Conservation (phyloP, 1,139 yeast species). For the Schwanniomyces etchellsii region DNA sequence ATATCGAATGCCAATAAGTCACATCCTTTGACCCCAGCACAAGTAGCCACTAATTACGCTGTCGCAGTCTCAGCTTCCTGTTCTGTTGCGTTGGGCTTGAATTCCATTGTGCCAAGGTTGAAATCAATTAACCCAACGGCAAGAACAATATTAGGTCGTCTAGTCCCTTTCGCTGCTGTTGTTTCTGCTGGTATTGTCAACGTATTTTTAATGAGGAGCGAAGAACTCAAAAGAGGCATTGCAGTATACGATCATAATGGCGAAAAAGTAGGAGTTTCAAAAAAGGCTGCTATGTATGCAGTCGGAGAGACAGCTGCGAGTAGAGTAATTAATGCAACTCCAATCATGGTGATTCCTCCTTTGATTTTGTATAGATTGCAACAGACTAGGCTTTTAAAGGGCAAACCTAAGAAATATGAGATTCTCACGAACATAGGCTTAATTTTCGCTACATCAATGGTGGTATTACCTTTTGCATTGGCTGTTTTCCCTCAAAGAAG, state of each 20-base stretch:
- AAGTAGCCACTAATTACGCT: slow-evolving; percentile 70
- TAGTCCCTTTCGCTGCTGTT: slow-evolving; percentile 97
- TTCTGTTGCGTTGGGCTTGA: slow-evolving; percentile 89
- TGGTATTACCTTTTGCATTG: slow-evolving; percentile 88
- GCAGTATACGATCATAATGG: slow-evolving; percentile 67
- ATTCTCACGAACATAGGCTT: slow-evolving; percentile 74
- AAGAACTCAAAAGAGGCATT: slow-evolving; percentile 84
- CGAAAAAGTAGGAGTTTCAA: slow-evolving; percentile 68
- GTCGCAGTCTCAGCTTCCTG: slow-evolving; percentile 94
- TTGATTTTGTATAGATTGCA: slow-evolving; percentile 74
- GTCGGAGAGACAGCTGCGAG: slow-evolving; percentile 97
- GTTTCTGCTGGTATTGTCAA: slow-evolving; percentile 94
- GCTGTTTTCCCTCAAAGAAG: slow-evolving; percentile 93
- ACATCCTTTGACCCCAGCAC: slow-evolving; percentile 77
- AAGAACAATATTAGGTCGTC: slow-evolving; percentile 65
- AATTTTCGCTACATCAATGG: slow-evolving; percentile 78
- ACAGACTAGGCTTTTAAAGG: slow-evolving; percentile 53
- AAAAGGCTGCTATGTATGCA: slow-evolving; percentile 82
- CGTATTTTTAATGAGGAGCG: slow-evolving; percentile 91
- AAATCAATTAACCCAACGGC: slow-evolving; percentile 64
- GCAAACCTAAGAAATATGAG: slow-evolving; percentile 60
- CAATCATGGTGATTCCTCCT: slow-evolving; percentile 95
- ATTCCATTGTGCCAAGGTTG: slow-evolving; percentile 78
- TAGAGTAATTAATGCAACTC: slow-evolving; percentile 92
- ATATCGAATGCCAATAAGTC: slow-evolving; percentile 95